Conservation (phyloP, 2,329 filamentous ascomycete species). For the Botryotinia narcissicola region DNA sequence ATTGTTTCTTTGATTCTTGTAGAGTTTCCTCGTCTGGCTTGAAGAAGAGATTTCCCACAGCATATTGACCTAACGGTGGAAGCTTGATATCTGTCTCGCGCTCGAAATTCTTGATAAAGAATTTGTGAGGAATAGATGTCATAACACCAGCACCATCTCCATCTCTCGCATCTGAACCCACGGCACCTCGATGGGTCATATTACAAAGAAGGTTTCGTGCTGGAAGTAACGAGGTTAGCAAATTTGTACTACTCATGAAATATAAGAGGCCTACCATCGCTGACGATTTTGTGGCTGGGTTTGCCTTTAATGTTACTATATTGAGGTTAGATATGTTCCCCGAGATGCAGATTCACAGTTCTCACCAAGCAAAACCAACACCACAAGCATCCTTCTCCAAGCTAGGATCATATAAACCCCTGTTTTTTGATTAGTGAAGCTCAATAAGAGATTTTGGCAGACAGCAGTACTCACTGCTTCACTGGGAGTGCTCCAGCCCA, state of each 20-base stretch:
- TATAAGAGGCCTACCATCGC: slow-evolving; percentile 67
- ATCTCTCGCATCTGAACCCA: slow-evolving; percentile 95
- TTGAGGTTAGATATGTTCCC: slow-evolving; percentile 28
- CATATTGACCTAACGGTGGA: slow-evolving; percentile 88
- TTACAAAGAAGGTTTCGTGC: slow-evolving; percentile 95
- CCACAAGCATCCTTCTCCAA: slow-evolving; percentile 99
- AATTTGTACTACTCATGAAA: slow-evolving; percentile 1
- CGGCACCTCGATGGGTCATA: slow-evolving; percentile 99
- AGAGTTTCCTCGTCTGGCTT: slow-evolving; percentile 91
- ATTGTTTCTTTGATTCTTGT: slow-evolving; percentile 84
- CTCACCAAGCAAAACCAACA: slow-evolving; percentile 97
- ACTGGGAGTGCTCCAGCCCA: slow-evolving; percentile 94
- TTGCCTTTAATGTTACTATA: slow-evolving; percentile 93
- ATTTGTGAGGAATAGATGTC: slow-evolving; percentile 97
- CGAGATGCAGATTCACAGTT: slow-evolving; percentile 29
- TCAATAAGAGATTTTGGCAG: background rate
- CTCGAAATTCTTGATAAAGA: slow-evolving; percentile 98
- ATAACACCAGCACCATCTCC: slow-evolving; percentile 98
- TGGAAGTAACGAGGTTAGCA: slow-evolving; percentile 44
- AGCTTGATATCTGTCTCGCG: slow-evolving; percentile 85
- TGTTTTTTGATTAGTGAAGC: slow-evolving; percentile 30
- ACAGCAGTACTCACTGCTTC: slow-evolving; percentile 66
- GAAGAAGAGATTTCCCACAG: slow-evolving; percentile 97
- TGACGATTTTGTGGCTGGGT: slow-evolving; percentile 96
- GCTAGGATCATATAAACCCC: slow-evolving; percentile 90